These are phyloP conservation scores for Ramaria sp. DNA, from an alignment of 768 basidiomycete genomes.

Conservation along the genomic window DNA sequence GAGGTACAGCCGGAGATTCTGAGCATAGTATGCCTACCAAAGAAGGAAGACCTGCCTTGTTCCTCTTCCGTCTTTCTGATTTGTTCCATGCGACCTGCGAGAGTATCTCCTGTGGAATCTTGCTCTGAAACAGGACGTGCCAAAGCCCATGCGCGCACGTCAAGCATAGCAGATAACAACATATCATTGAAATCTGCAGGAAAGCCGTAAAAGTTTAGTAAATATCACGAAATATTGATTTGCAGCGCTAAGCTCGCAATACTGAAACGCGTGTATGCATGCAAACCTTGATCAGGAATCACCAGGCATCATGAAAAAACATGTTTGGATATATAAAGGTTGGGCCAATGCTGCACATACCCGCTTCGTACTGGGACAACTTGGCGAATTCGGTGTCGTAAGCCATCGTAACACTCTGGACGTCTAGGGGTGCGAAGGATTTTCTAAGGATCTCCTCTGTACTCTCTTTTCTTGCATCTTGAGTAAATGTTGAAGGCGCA, in stretches of 20 bases:
- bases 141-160: slow-evolving; percentile 6
- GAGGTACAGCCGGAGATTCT: neutral
- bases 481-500: neutral
- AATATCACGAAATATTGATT: neutral
- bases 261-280: neutral
- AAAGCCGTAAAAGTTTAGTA: neutral
- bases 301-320: neutral
- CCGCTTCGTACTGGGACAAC: slow-evolving; percentile 1
- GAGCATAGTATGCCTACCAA: slow-evolving; percentile 7
- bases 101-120: neutral
- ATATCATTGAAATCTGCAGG: slow-evolving; percentile 6
- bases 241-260: too few species aligned
- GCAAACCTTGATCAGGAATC: neutral
- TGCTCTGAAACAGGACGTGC: slow-evolving; percentile 6
- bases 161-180: slow-evolving; percentile 7
- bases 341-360: neutral
- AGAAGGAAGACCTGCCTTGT: slow-evolving; percentile 9
- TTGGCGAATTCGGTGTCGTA: slow-evolving; percentile 4
- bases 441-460: neutral
- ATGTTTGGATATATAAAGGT: too few species aligned
- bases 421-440: slow-evolving; percentile 4
- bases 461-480: slow-evolving; percentile 1
- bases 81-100: neutral
- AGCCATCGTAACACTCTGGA: neutral
- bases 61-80: slow-evolving; percentile 5